Base-by-base conservation (phyloP, 768 basidiomycete species). In the Leccinum boreale region DNA sequence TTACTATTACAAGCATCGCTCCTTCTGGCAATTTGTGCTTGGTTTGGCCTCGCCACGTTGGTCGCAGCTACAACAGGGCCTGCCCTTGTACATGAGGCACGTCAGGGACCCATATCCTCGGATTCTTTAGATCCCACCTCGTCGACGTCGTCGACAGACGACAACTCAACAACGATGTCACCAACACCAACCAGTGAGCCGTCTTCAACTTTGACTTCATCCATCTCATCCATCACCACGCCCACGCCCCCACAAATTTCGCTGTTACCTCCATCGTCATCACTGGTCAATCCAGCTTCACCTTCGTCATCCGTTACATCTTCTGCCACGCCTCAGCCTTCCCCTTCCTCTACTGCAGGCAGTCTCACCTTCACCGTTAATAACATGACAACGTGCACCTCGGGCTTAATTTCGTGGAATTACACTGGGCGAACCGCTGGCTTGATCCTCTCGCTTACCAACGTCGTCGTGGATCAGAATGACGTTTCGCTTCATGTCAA, bases 361-460 rank as follows among this genome's bases (percentile, higher is more conserved):
- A 58, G 9, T 5, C 61, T 75, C 55, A n/a, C 17, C 17, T 67
- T 76, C 39, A 50, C 57, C 42, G 57, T 74, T 24, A 48, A 64
- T 24, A 66, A 70, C 42, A 65, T 78, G 72, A 72, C 62, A 11
- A 71, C 76, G 28, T 79, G 78, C 61, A 61, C 60, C 1, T 55
- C 69, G 17, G 68, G 65, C 7, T 50, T 61, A 10, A 66, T 80
- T 59, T 60, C 62, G 23, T 83, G 82, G 81, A 47, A 53, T 15
- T 82, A 79, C 58, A 49, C 5, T 24, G 79, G 78, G 17, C 62
- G 73, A 5, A 35, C 65, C 17, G 59, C 44, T 8, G 24, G 67
- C 1, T 48, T 81, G 24, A 56, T 63, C 6, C 53, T 83, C n/a
- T 70, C 70, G 55, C 69, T 81, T 36, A 74, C 75, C 50, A 79